These are phyloP conservation scores for Azolla pinnata DNA, from an alignment of 75 land plant species.

Conservation along the genomic window DNA sequence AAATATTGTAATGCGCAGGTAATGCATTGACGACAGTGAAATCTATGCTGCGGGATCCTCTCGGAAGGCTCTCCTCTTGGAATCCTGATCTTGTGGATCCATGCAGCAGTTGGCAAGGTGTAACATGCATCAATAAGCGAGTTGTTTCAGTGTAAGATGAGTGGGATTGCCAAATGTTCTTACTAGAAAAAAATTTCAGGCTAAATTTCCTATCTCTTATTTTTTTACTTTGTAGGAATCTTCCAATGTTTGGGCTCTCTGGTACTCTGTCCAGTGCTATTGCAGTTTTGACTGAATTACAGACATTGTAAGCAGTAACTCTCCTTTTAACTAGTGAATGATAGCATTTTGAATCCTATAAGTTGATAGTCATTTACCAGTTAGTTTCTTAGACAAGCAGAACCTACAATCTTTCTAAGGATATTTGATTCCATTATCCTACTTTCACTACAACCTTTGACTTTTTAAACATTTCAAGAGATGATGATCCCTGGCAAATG, in stretches of 20 bases:
- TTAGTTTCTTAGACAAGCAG: no score
- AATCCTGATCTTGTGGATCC: constrained; percentile 55
- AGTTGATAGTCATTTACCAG: no score
- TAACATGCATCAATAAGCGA: constrained; percentile 32
- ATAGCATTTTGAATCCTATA: neutral
- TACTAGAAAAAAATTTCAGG: neutral
- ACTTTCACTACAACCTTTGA: no score
- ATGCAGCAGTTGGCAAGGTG: constrained; percentile 62
- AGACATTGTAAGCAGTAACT: constrained; percentile 13
- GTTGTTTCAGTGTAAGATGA: constrained; percentile 48
- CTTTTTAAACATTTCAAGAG: no score
- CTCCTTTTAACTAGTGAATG: neutral
- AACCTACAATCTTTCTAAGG: no score
- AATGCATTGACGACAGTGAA: constrained; percentile 45
- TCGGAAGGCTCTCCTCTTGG: constrained; percentile 40
- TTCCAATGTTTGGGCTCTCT: constrained; percentile 6
- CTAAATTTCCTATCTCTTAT: neutral
- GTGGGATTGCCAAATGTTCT: neutral
- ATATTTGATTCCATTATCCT: no score
- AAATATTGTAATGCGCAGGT: no score
- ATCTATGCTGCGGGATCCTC: constrained; percentile 26
- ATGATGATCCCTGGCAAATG: no score
- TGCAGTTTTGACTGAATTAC: neutral
- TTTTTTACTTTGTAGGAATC: constrained; percentile 11
- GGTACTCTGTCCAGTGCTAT: constrained; percentile 2